Evolutionary conservation across 2,329 filamentous ascomycete species (phyloP).

Genomic region (Pseudogymnoascus sp.): DNA sequence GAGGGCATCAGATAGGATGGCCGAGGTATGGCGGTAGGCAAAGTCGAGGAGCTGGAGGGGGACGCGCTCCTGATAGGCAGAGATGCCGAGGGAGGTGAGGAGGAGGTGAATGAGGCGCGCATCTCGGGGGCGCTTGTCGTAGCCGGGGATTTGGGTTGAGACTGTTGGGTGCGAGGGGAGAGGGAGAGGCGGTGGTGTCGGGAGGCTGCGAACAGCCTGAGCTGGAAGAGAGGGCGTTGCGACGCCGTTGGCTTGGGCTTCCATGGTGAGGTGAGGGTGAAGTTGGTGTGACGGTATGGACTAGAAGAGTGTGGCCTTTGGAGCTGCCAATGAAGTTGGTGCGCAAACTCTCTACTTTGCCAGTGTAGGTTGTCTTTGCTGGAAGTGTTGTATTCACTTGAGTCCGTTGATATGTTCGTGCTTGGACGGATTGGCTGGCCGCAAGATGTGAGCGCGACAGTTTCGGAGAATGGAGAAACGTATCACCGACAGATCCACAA

Average conservation of each 20-base stretch:
- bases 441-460: neutral
- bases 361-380: neutral
- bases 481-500: neutral
- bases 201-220: constrained; percentile 15
- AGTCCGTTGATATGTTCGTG: neutral
- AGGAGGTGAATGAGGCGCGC: constrained; percentile 73
- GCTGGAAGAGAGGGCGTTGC: constrained; percentile 27
- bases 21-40: constrained; percentile 72
- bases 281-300: neutral
- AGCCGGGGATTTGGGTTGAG: constrained; percentile 27
- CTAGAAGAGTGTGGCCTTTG: neutral
- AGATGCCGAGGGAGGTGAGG: constrained; percentile 70
- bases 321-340: neutral
- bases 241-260: constrained; percentile 48
- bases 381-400: neutral
- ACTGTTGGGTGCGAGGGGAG: constrained; percentile 27
- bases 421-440: neutral
- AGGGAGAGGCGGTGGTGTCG: constrained; percentile 18
- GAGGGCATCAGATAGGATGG: constrained; percentile 63
- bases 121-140: constrained; percentile 60
- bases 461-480: neutral
- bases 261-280: constrained; percentile 17
- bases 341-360: neutral
- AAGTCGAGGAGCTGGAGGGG: constrained; percentile 79
- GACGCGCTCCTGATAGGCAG: constrained; percentile 73